A percentile compares a stretch with the other conserved stretches of the same genome.
Evolutionary conservation across 305 asterid genomes (phyloP).

Genomic region (Rubia peregrina): DNA sequence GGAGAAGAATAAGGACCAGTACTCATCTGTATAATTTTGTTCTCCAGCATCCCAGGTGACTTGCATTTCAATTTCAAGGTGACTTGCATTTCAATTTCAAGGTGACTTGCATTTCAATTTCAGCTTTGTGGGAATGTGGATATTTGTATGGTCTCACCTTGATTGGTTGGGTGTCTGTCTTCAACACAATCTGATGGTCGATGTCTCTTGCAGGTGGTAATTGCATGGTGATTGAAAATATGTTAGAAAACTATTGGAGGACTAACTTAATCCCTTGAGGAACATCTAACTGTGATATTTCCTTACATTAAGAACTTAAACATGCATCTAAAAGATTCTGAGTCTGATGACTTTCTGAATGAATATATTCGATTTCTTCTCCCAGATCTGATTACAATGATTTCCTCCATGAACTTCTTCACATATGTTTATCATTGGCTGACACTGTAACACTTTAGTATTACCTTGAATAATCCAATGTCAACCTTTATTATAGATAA

Average conservation of each 20-base stretch:
- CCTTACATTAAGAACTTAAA: too few species aligned
- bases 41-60: not conserved
- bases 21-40: not conserved
- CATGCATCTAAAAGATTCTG: too few species aligned
- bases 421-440: too few species aligned
- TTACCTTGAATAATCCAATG: too few species aligned
- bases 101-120: not conserved
- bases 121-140: too few species aligned
- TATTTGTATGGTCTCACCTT: not conserved
- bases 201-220: not conserved
- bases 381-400: too few species aligned
- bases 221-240: not conserved
- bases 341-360: too few species aligned
- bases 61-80: not conserved
- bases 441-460: too few species aligned
- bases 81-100: not conserved
- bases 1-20: not conserved
- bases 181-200: not conserved
- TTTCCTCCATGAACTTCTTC: too few species aligned
- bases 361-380: too few species aligned
- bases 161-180: not conserved
- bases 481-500: too few species aligned
- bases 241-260: not conserved
- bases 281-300: not conserved
- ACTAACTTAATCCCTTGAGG: not conserved